Base-by-base conservation (phyloP, 139 green algal genomes). In the Chlorella sp. region DNA sequence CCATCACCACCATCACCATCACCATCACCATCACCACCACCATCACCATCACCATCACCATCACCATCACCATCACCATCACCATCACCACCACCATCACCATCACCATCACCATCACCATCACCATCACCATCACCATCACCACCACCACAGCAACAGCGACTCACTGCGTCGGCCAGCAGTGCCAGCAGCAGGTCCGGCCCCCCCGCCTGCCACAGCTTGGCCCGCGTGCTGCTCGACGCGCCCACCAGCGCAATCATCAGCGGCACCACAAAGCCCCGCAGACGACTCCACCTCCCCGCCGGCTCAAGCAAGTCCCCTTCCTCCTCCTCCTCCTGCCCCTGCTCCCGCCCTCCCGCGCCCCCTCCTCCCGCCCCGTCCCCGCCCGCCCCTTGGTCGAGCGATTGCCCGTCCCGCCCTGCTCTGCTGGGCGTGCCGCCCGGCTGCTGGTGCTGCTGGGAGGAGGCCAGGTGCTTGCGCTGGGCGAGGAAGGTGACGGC, bases 121-220 rank as follows among this genome's bases (percentile, higher is more conserved):
- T n/a, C n/a, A n/a, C n/a, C n/a, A n/a, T n/a, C n/a, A n/a, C n/a
- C n/a, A n/a, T n/a, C n/a, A n/a, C n/a, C n/a, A n/a, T n/a, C n/a
- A n/a, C n/a, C n/a, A n/a, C n/a, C n/a, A n/a, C n/a, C n/a, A n/a
- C n/a, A n/a, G n/a, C 74, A 32, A 49, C 73, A 49, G 78, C 71
- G 35, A 72, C 33, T 14, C 71, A 67, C 62, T 36, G 33, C 22
- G 2, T 71, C 65, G 26, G 69, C 73, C n/a, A 92, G 85, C 27
- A 92, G 80, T 2, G 74, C 55, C 60, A 92, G 72, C 70, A 91
- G 84, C 2, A 88, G 67, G 33, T 88, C 84, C 35, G 88, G 68
- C 20, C 78, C 86, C 42, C 75, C 70, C 35, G 74, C 62, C 24
- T 73, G 78, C 84, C 86, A 88, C 64, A 92, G 77, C 70, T 84